Percentiles rank a stretch among this genome's conserved stretches.
These are phyloP conservation scores for Neohortaea acidophila DNA, from an alignment of 495 filamentous ascomycete species.

Conservation along the genomic window DNA sequence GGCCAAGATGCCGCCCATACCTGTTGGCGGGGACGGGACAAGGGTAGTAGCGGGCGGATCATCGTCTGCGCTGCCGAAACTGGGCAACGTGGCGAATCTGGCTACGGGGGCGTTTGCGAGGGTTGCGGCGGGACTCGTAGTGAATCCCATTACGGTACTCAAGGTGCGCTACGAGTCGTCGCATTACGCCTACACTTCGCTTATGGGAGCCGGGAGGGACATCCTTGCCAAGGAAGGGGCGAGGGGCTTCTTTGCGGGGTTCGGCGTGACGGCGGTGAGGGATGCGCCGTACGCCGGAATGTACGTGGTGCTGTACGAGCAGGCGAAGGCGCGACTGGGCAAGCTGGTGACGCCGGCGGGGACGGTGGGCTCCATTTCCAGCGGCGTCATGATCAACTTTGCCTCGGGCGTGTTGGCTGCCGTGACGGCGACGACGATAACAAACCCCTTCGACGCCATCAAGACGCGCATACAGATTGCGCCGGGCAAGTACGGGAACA, in stretches of 20 bases:
- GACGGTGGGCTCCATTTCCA: conserved; percentile 33
- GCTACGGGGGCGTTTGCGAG: conserved; percentile 69
- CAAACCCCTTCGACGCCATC: conserved; percentile 92
- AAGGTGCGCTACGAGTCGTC: conserved; percentile 91
- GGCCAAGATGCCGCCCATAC: conserved; percentile 11
- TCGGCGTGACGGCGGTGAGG: conserved; percentile 80
- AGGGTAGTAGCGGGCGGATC: conserved; percentile 23
- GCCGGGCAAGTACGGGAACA: conserved; percentile 70
- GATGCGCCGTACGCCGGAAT: conserved; percentile 92
- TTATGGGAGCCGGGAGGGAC: conserved; percentile 54
- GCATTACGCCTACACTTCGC: conserved; percentile 68
- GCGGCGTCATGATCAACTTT: conserved; percentile 77
- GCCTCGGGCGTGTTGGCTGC: conserved; percentile 63
- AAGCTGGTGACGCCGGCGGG: conserved; percentile 8
- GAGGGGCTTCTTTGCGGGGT: conserved; percentile 80
- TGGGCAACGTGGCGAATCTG: conserved; percentile 75
- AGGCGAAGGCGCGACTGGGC: conserved; percentile 55
- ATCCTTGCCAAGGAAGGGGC: conserved; percentile 61
- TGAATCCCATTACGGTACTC: conserved; percentile 94
- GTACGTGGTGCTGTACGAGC: conserved; percentile 91
- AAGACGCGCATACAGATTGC: conserved; percentile 91
- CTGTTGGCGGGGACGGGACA: no score
- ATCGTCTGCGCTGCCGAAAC: conserved; percentile 66
- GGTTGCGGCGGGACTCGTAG: conserved; percentile 68
- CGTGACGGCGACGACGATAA: conserved; percentile 65